Base-by-base conservation (phyloP, 2,329 filamentous ascomycete genomes). In the Hymenoscyphus salicellus region DNA sequence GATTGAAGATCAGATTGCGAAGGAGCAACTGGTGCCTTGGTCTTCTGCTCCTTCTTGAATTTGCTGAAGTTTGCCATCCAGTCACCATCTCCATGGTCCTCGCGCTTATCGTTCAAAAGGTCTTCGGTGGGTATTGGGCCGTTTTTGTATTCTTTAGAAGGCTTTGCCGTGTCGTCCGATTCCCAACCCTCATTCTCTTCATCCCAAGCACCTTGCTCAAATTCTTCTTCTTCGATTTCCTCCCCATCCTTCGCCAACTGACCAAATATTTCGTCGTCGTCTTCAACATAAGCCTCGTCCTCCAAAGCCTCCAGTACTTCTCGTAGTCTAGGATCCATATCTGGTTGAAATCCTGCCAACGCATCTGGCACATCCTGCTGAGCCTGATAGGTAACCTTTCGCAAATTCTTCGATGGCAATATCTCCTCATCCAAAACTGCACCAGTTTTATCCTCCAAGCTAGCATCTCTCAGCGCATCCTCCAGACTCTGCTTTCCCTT, bases 21-120 rank as follows among this genome's bases (percentile, higher is more conserved):
- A 1, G 80, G 80, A 5, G 76, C 78, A 38, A 73, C 64, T 68
- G 68, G 77, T 72, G 75, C 65, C 75, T 78, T 67, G n/a, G 65
- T 82, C 71, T 86, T 87, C 72, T 89, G 84, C 65, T 93, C 91
- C 74, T 90, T 91, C 78, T 98, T 97, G 83, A 96, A 98, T 75
- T 95, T 92, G 72, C 91, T 91, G 79, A 97, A 98, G 73, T 97
- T 91, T 63, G 89, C 87, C 78, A 98, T 84, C 93, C 95, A 99
- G 71, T 91, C 89, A 66, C 92, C 89, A 63, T 91, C 88, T 17
- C 82, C 84, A 2, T 83, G 84, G 63, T 89, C 86, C 32, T 88
- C 85, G 4, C 84, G 79, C 3, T 81, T 78, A 61, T 83, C 81
- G 59, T 84, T 76, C n/a, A 81, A 81, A 17, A 77, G 79, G 10